Base-by-base conservation (phyloP, 768 basidiomycete genomes). In the Mycena kentingensis region DNA sequence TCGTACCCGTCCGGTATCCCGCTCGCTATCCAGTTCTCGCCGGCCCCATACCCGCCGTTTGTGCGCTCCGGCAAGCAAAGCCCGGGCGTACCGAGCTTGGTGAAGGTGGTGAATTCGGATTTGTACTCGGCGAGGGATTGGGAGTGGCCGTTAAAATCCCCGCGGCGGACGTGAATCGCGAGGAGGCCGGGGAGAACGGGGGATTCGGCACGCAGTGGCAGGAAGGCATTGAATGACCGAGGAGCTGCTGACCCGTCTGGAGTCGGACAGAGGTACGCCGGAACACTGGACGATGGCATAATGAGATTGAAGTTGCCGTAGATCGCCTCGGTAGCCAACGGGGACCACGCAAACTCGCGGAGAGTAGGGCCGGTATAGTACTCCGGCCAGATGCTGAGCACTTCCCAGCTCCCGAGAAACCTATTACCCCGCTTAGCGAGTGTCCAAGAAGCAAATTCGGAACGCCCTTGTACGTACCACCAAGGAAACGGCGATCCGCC, bases 141-240 rank as follows among this genome's bases (percentile, higher is more conserved):
- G 63, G 80, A 82, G 64, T 81, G 79, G 0, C 54, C 48, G 21
- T 64, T 27, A 53, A 70, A 81, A 64, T 80, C 80, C 5, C 80
- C 80, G 25, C 79, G 70, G 5, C 80, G 77, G 36, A 82, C 66
- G 57, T 82, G 80, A 11, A 81, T 60, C 15, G 68, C 77, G 16
- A 82, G 67, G 0, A 79, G 63, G 19, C 78, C 74, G 7, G 66
- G 49, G 25, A 77, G 65, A 5, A 63, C 59, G 22, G 37, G 37
- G 11, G 18, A 36, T 31, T 48, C 37, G 1, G 52, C 4, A n/a
- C 7, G 52, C 15, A 31, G 29, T 4, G 56, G 42, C 5, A 1
- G 22, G 56, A 58, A 58, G 1, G 46, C 36, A 4, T 25, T 18
- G 46, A 52, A 34, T 4, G 21, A 32, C 13, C n/a, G 44, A 5